These are phyloP conservation scores for Graphium sp. DNA, from an alignment of 2,329 filamentous ascomycete genomes.

Conservation along the genomic window DNA sequence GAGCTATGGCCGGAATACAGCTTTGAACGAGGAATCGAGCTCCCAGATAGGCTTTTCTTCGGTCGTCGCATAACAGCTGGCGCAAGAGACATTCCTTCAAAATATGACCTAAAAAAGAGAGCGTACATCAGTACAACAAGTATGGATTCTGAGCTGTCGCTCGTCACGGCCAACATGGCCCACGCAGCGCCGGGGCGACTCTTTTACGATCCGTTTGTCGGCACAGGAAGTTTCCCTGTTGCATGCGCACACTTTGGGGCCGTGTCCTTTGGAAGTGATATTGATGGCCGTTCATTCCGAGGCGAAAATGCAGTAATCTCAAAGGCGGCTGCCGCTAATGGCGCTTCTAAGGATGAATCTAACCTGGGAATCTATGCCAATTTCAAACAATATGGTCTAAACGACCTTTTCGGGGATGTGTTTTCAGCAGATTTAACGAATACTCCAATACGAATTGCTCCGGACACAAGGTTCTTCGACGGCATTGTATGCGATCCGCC, in stretches of 20 bases:
- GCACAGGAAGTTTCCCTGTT: conserved; percentile 83
- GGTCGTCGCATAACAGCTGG: conserved; percentile 55
- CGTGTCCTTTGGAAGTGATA: conserved; percentile 71
- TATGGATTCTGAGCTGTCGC: conserved; percentile 88
- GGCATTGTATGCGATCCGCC: conserved; percentile 92
- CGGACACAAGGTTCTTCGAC: conserved; percentile 48
- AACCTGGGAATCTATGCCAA: conserved; percentile 53
- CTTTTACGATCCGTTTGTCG: conserved; percentile 90
- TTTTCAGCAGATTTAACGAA: conserved; percentile 84
- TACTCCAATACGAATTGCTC: conserved; percentile 46
- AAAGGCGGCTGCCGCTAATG: too few species aligned
- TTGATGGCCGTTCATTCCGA: conserved; percentile 77
- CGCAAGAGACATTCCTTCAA: conserved; percentile 48
- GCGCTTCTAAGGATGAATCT: conserved; percentile 29
- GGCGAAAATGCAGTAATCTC: too few species aligned
- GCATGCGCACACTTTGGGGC: conserved; percentile 86
- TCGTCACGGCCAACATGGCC: conserved; percentile 84
- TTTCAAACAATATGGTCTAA: conserved; percentile 67
- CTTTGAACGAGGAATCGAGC: conserved; percentile 24
- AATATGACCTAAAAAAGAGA: conserved; percentile 83
- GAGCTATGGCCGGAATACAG: conserved; percentile 58
- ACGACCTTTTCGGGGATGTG: conserved; percentile 50
- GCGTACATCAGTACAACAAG: conserved; percentile 90
- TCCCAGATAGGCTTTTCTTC: conserved; percentile 47
- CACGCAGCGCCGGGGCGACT: conserved; percentile 68